phyloP scores from a whole-genome alignment of 306 rosid species.

The Chamaecrista fasciculata region DNA sequence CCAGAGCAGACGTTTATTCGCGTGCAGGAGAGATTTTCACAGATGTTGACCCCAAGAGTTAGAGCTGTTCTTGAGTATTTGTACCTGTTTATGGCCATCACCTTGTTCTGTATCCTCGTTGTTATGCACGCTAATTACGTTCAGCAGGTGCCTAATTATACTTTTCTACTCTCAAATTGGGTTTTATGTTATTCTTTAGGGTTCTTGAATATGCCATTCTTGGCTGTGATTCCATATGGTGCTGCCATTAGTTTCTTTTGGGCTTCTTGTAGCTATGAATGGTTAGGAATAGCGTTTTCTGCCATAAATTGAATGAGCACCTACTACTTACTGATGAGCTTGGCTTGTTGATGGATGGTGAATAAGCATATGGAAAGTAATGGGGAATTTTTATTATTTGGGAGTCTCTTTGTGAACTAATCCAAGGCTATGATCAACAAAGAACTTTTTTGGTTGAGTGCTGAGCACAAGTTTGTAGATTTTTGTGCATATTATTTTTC shows the following conservation, averaged over 20 bases:
- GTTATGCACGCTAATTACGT: slow-evolving; percentile 99
- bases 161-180: slow-evolving; percentile 8
- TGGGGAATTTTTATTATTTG: background rate
- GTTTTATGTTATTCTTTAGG: slow-evolving; percentile 29
- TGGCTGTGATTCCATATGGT: background rate
- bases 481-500: slow-evolving; percentile 3
- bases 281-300: background rate
- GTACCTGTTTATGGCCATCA: slow-evolving; percentile 70
- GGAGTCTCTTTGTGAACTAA: slow-evolving; percentile 13
- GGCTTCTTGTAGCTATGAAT: background rate
- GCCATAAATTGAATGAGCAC: background rate
- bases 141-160: slow-evolving; percentile 61
- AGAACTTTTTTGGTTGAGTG: background rate
- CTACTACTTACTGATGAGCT: background rate
- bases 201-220: slow-evolving; percentile 17
- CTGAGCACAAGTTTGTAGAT: too few relatives aligned
- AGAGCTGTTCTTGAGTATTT: slow-evolving; percentile 89
- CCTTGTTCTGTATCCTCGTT: slow-evolving; percentile 87
- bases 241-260: background rate
- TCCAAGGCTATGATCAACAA: background rate
- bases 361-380: background rate
- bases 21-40: slow-evolving; percentile 91
- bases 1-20: slow-evolving; percentile 97
- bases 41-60: slow-evolving; percentile 84
- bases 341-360: background rate